phyloP scores from a whole-genome alignment of 805 yeast genomes.

The Saturnispora halmiae region DNA sequence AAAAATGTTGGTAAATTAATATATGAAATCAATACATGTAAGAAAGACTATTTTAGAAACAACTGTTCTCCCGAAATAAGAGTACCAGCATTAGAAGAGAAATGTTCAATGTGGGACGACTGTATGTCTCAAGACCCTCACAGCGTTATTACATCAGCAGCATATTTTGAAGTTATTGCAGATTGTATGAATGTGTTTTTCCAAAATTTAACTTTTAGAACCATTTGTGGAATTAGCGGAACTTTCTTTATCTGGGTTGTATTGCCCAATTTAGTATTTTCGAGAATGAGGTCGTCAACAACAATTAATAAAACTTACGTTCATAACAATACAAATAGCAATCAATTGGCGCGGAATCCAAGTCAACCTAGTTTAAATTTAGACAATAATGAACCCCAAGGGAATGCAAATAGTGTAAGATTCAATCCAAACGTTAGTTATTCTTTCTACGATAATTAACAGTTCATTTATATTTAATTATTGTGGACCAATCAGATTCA shows the following conservation, averaged over 20 bases:
- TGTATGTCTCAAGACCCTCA: conserved; percentile 80
- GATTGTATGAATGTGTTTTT: conserved; percentile 29
- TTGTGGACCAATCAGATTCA: too few relatives aligned
- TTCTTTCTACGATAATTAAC: conserved; percentile 17
- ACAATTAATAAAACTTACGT: conserved; percentile 23
- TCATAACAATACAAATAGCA: conserved; percentile 2
- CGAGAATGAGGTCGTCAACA: conserved; percentile 18
- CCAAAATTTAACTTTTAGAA: conserved; percentile 22
- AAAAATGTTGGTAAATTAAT: conserved; percentile 50
- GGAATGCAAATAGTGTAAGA: conserved; percentile 15
- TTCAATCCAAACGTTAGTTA: conserved; percentile 27
- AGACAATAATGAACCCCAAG: too few relatives aligned
- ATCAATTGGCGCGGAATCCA: too few relatives aligned
- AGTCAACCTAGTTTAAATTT: too few relatives aligned
- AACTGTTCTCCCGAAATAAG: conserved; percentile 56
- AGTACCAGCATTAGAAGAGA: conserved; percentile 64
- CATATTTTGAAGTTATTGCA: conserved; percentile 28
- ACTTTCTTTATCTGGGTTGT: conserved; percentile 15
- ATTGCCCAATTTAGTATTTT: conserved; percentile 25
- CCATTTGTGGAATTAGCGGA: conserved; percentile 18
- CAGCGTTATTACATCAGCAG: conserved; percentile 26
- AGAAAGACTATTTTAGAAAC: conserved; percentile 59
- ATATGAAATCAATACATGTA: conserved; percentile 59
- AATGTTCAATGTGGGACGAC: conserved; percentile 66
- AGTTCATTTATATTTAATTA: too few relatives aligned